Base-by-base conservation (phyloP, 1,139 yeast species). In the Nakaseomyces sp. region DNA sequence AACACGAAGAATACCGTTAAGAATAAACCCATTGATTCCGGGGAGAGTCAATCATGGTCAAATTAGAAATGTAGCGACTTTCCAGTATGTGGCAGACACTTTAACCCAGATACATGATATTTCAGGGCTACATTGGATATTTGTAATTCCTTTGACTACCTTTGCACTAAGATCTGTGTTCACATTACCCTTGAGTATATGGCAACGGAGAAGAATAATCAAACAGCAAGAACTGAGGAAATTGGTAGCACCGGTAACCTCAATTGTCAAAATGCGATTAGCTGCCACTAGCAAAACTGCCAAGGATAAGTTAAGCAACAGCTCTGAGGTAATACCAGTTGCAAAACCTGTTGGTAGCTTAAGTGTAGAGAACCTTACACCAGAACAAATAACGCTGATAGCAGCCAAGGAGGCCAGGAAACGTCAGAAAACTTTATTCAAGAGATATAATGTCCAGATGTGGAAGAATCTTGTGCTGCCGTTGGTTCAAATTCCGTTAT, bases 401-500 rank as follows among this genome's bases (percentile, higher is more conserved):
- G 74, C 94, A 0, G 72, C 84, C 5, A 88, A 85, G 60, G 96
- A 89, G 58, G 75, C 81, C 32, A 70, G 91, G 46, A 78, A 77
- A 48, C 70, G 95, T 47, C 93, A 89, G 53, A 78, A 81, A 51
- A 65, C 64, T 42, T 66, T 89, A 15, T 89, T 83, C 63, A 75
- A 74, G 51, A 72, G 74, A 44, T 72, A 82, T 56, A 68, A 71
- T 13, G 86, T 89, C 43, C 93, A 85, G 56, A 62, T 81, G 45
- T 89, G 94, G 89, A 88, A 87, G 60, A 81, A 84, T 55, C 67
- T 79, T 46, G 60, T 80, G 1, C 58, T 85, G 40, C 97, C 97
- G 0, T 68, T 79, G 1, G 76, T 84, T 18, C 97, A 89, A 60
- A 71, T 89, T 24, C 97, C 97, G 0, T 63, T 88, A n/a, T 89